A percentile compares a stretch with the other conserved stretches of the same genome.
Conservation (phyloP, 73 alveolate species). For the Paramecium caudatum region DNA sequence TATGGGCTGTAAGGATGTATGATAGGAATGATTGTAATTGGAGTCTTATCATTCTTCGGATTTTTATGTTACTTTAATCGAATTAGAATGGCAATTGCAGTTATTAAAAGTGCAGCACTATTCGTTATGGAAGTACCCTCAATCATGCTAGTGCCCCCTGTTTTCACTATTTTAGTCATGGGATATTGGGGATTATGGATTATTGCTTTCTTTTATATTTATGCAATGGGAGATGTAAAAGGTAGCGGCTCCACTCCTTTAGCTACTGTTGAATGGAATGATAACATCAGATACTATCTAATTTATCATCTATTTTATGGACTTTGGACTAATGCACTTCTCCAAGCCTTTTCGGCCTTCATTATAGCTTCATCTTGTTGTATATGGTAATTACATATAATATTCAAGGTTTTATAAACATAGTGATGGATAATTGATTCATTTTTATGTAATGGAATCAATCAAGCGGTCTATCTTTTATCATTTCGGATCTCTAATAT, state of each 20-base stretch:
- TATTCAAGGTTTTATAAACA: conserved; percentile 40
- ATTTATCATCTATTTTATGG: conserved; percentile 81
- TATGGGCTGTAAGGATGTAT: conserved; percentile 20
- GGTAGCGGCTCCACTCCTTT: conserved; percentile 80
- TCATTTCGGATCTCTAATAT: conserved; percentile 89
- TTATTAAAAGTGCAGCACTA: conserved; percentile 93
- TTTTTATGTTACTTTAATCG: conserved; percentile 92
- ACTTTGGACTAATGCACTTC: conserved; percentile 68
- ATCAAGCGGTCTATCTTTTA: conserved; percentile 81
- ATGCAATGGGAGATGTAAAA: conserved; percentile 92
- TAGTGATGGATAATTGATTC: conserved; percentile 48
- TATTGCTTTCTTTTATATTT: conserved; percentile 86
- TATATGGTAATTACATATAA: conserved; percentile 49
- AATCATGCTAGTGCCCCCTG: conserved; percentile 92
- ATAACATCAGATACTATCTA: conserved; percentile 88
- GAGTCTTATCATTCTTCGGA: conserved; percentile 80
- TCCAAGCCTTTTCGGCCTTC: conserved; percentile 39
- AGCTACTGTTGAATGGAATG: conserved; percentile 95
- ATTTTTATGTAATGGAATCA: conserved; percentile 58
- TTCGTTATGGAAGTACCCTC: conserved; percentile 86
- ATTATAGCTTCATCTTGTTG: conserved; percentile 65
- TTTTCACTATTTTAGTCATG: conserved; percentile 83
- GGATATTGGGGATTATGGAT: conserved; percentile 93
- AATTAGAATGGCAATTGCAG: conserved; percentile 94
- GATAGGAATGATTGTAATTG: conserved; percentile 75